Conservation (phyloP, 129 eudicot genomes). For the Smallanthus sonchifolius region DNA sequence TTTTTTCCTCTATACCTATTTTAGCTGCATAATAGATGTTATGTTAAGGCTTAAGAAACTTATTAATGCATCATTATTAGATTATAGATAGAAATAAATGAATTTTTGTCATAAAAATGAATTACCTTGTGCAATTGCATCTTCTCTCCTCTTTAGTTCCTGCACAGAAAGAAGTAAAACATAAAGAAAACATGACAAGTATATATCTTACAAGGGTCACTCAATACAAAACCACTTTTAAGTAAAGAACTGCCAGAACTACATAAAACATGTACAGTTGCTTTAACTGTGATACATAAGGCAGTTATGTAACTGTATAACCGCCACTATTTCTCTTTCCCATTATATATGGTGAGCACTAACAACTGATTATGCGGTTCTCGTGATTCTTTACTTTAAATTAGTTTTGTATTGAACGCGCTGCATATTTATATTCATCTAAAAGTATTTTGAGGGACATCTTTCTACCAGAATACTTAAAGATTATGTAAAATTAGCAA, state of each 20-base stretch:
- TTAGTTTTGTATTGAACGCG: too few relatives aligned
- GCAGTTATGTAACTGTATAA: too few relatives aligned
- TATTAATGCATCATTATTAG: constrained; percentile 12
- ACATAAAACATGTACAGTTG: too few relatives aligned
- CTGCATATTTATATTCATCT: not conserved
- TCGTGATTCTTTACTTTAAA: too few relatives aligned
- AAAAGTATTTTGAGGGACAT: not conserved
- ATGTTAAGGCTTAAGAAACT: not conserved
- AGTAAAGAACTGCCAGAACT: too few relatives aligned
- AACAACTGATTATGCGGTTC: too few relatives aligned
- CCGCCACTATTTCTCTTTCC: too few relatives aligned
- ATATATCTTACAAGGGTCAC: not conserved
- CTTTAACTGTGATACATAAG: too few relatives aligned
- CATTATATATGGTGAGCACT: too few relatives aligned
- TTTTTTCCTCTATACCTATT: constrained; percentile 73
- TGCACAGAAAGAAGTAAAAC: constrained; percentile 19
- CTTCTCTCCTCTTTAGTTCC: constrained; percentile 84
- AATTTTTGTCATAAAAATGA: not conserved
- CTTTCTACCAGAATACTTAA: not conserved
- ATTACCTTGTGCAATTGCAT: constrained; percentile 64
- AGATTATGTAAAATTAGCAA: not conserved
- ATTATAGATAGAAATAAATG: not conserved
- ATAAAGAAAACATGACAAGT: not conserved
- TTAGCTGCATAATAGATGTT: constrained; percentile 63
- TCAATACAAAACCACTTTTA: not conserved